Conservation (phyloP, 129 eudicot species). For the Helichrysum umbraculigerum region DNA sequence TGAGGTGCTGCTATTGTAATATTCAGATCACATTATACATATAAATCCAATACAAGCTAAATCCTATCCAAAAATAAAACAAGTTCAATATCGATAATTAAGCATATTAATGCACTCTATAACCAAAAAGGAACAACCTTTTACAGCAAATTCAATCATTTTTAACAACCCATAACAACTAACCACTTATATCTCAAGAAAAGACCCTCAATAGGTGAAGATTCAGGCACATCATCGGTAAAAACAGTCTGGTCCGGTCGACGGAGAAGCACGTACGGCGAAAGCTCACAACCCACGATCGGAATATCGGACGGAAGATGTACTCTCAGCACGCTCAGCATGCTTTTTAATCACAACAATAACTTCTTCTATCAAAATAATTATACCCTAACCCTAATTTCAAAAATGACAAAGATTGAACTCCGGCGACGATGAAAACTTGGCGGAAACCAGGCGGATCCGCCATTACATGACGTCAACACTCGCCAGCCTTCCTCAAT, state of each 20-base stretch:
- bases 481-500: conserved; percentile 64
- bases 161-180: conserved; percentile 24
- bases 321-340: conserved; percentile 81
- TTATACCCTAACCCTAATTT: conserved; percentile 36
- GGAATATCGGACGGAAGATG: conserved; percentile 89
- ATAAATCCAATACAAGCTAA: conserved; percentile 14
- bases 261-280: conserved; percentile 64
- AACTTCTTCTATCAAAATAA: conserved; percentile 14
- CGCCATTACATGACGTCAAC: conserved; percentile 64
- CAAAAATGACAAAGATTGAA: conserved; percentile 19
- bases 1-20: not conserved
- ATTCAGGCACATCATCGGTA: conserved; percentile 63
- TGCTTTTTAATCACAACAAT: conserved; percentile 38
- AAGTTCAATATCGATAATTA: not conserved
- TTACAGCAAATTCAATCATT: not conserved
- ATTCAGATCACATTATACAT: conserved; percentile 10
- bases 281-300: conserved; percentile 74
- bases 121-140: not conserved
- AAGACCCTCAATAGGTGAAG: conserved; percentile 66
- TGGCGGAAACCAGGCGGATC: conserved; percentile 72
- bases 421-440: conserved; percentile 15
- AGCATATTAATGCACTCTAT: not conserved
- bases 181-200: conserved; percentile 89
- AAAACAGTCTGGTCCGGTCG: conserved; percentile 52
- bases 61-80: not conserved